phyloP scores from a whole-genome alignment of 2,329 filamentous ascomycete species.

The Stemphylium lycopersici region DNA sequence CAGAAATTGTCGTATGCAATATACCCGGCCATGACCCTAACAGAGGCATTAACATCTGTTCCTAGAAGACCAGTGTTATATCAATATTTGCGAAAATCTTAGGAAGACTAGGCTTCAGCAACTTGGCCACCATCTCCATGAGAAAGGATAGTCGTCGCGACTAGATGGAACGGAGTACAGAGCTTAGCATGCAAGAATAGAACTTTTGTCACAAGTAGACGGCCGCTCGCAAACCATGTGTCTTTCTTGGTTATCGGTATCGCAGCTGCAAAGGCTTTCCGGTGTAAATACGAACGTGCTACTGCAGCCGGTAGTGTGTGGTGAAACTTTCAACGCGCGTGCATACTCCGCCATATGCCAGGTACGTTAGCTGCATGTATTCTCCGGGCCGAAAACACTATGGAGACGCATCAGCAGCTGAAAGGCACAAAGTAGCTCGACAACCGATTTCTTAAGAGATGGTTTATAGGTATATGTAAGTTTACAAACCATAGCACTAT shows the following conservation, averaged over 20 bases:
- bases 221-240: conserved; percentile 36
- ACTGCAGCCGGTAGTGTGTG: conserved; percentile 20
- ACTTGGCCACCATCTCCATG: conserved; percentile 2
- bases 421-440: conserved; percentile 10
- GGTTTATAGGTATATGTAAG: conserved; percentile 29
- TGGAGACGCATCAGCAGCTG: conserved; percentile 18
- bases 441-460: conserved; percentile 3
- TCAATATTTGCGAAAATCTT: conserved; percentile 3
- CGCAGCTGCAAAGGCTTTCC: conserved; percentile 20
- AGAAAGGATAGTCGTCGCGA: conserved; percentile 13
- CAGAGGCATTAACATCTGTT: background rate
- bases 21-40: background rate
- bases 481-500: conserved; percentile 27
- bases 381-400: conserved; percentile 16
- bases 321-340: conserved; percentile 9
- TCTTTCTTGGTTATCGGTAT: conserved; percentile 18
- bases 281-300: conserved; percentile 17
- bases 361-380: conserved; percentile 25
- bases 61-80: background rate
- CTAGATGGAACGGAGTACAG: conserved; percentile 22
- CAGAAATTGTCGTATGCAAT: background rate
- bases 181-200: conserved; percentile 15
- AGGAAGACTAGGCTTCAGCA: conserved; percentile 4
- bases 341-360: conserved; percentile 27
- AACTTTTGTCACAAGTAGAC: conserved; percentile 11